Evolutionary conservation across 78 protist species (phyloP).

Genomic region (Anaeramoeba ignava): DNA sequence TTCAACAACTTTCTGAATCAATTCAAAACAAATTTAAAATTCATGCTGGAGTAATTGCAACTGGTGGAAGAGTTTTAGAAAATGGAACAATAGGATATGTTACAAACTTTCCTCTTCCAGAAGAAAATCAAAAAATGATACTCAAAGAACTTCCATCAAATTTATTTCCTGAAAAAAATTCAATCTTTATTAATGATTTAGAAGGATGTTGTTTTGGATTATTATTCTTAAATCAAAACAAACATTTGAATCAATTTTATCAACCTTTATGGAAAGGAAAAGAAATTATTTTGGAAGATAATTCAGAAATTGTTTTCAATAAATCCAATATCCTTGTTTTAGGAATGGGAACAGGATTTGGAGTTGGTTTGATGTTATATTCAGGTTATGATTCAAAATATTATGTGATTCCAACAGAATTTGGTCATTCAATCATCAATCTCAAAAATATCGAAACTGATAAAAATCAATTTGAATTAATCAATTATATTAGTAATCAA

Average conservation of each 20-base stretch:
- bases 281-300: no score
- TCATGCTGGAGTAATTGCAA: no score
- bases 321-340: no score
- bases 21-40: no score
- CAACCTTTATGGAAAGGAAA: no score
- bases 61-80: not conserved
- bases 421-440: not conserved
- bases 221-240: not conserved
- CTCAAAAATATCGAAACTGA: no score
- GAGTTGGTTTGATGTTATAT: not conserved
- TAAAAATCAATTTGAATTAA: not conserved
- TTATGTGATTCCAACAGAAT: not conserved
- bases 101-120: not conserved
- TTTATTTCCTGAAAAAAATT: not conserved
- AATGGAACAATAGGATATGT: not conserved
- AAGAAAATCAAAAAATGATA: not conserved
- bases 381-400: not conserved
- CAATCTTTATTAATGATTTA: not conserved
- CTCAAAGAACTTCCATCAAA: not conserved
- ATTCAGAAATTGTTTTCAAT: no score
- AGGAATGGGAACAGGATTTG: conserved; percentile 6
- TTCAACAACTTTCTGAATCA: no score
- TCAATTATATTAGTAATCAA: not conserved
- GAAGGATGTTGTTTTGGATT: not conserved
- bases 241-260: no score